Conservation (phyloP, 805 yeast genomes). For the Huiozyma naganishii region DNA sequence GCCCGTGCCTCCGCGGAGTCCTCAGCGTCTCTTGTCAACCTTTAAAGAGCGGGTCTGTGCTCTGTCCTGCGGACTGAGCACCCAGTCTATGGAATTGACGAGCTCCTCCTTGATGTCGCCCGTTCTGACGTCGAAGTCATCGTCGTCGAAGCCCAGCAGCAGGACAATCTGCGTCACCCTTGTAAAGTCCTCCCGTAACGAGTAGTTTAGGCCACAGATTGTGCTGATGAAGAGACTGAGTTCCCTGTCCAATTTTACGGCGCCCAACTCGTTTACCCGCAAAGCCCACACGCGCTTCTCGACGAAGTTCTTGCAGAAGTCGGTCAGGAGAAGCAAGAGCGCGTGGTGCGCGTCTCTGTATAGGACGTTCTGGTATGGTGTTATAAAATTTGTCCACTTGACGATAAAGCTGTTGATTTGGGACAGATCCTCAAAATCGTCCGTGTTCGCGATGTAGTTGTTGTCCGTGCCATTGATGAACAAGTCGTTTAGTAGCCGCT, state of each 20-base stretch:
- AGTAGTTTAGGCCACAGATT: constrained; percentile 62
- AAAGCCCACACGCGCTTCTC: constrained; percentile 62
- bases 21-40: constrained; percentile 26
- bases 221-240: constrained; percentile 62
- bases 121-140: constrained; percentile 30
- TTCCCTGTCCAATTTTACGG: constrained; percentile 75
- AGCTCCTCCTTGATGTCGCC: constrained; percentile 33
- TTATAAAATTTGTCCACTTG: constrained; percentile 54
- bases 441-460: constrained; percentile 20
- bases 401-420: constrained; percentile 40
- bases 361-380: constrained; percentile 54
- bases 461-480: constrained; percentile 16
- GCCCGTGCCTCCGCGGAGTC: not conserved
- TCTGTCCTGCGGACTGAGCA: constrained; percentile 66
- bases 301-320: constrained; percentile 42
- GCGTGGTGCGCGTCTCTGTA: constrained; percentile 41
- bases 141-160: constrained; percentile 73
- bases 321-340: constrained; percentile 40
- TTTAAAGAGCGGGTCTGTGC: constrained; percentile 49
- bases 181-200: constrained; percentile 65
- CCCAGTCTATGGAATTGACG: constrained; percentile 47
- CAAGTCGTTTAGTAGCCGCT: constrained; percentile 36
- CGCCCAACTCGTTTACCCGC: constrained; percentile 71
- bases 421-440: constrained; percentile 28
- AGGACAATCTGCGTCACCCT: constrained; percentile 77